phyloP scores from a whole-genome alignment of 805 yeast species.

The Lachancea thermotolerans region DNA sequence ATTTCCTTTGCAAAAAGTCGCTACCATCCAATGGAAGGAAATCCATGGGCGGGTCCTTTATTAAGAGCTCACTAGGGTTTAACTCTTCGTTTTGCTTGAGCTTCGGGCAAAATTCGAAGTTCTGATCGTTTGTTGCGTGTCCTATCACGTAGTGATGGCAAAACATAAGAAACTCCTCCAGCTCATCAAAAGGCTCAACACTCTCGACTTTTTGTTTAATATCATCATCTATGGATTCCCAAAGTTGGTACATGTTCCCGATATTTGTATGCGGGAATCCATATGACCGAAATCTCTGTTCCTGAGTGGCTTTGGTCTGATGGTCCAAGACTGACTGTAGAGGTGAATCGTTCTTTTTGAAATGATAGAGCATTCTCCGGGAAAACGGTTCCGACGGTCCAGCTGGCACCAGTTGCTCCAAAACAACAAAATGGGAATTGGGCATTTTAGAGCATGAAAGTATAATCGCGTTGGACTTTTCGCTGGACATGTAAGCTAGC shows the following conservation, averaged over 20 bases:
- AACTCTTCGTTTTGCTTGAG: conserved; percentile 1
- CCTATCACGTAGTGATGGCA: conserved; percentile 68
- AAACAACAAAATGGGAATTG: conserved; percentile 52
- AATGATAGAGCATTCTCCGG: conserved; percentile 67
- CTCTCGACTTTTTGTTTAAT: conserved; percentile 37
- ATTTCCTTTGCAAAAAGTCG: conserved; percentile 14
- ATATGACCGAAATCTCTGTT: conserved; percentile 38
- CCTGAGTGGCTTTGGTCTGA: conserved; percentile 45
- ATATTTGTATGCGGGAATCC: conserved; percentile 48
- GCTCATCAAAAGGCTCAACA: conserved; percentile 72
- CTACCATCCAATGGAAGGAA: background rate
- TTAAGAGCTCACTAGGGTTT: background rate
- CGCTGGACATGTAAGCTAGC: conserved; percentile 68
- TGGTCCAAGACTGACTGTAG: conserved; percentile 56
- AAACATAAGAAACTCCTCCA: conserved; percentile 73
- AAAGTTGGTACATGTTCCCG: conserved; percentile 49
- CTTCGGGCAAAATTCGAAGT: conserved; percentile 7
- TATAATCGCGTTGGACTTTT: conserved; percentile 57
- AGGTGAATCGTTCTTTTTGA: conserved; percentile 58
- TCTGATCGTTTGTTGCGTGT: conserved; percentile 47
- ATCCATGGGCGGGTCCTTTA: background rate
- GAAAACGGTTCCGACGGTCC: conserved; percentile 63
- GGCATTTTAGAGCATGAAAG: conserved; percentile 37
- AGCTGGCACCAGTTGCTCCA: conserved; percentile 68
- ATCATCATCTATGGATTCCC: conserved; percentile 43